Evolutionary conservation across 495 filamentous ascomycete genomes (phyloP).

Genomic region (Aspergillus cristatus): DNA sequence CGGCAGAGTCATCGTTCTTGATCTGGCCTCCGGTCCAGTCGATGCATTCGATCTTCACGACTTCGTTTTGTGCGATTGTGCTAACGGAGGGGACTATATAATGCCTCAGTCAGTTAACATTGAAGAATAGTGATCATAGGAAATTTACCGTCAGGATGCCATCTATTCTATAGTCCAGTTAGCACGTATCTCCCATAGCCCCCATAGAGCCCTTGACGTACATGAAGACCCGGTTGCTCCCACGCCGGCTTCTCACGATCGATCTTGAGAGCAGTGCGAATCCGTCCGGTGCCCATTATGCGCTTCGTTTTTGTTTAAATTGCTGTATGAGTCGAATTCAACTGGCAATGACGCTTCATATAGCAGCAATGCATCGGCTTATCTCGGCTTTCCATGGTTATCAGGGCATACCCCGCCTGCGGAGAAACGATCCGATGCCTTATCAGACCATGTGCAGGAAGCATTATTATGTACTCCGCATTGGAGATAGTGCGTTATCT

Average conservation of each 20-base stretch:
- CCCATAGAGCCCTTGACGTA: slow-evolving; percentile 32
- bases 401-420: no score
- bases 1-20: slow-evolving; percentile 77
- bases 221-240: slow-evolving; percentile 68
- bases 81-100: slow-evolving; percentile 62
- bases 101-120: slow-evolving; percentile 2
- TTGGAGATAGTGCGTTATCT: no score
- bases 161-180: slow-evolving; percentile 59
- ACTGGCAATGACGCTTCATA: no score
- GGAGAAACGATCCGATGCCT: no score
- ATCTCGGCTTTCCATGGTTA: no score
- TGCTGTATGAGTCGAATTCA: no score
- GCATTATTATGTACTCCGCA: no score
- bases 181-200: not conserved
- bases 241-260: slow-evolving; percentile 67
- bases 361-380: no score
- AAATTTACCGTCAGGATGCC: slow-evolving; percentile 76
- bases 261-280: slow-evolving; percentile 70
- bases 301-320: no score
- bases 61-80: slow-evolving; percentile 75
- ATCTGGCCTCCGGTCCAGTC: slow-evolving; percentile 90
- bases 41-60: slow-evolving; percentile 91
- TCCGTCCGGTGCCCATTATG: slow-evolving; percentile 48
- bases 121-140: not conserved
- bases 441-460: no score